phyloP scores from a whole-genome alignment of 305 asterid species.

The Solanum aculeatissimum region DNA sequence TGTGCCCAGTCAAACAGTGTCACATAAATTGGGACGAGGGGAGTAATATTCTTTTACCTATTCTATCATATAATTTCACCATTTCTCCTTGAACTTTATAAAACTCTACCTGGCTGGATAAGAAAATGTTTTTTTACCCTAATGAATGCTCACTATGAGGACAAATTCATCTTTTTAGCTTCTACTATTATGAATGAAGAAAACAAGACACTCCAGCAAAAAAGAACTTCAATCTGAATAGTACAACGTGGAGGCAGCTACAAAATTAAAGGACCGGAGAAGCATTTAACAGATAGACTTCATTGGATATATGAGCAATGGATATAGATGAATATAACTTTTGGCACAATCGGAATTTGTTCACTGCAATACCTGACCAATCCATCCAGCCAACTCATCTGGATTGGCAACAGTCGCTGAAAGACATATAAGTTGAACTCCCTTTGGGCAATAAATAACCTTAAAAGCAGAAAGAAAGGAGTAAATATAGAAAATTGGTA shows the following conservation, averaged over 20 bases:
- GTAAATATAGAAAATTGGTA: constrained; percentile 18
- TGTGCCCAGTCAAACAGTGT: too few relatives aligned
- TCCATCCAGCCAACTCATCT: constrained; percentile 99
- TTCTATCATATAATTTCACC: background rate
- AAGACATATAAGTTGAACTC: constrained; percentile 92
- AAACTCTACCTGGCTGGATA: background rate
- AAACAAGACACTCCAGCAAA: background rate
- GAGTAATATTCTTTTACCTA: background rate
- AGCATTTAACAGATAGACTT: background rate
- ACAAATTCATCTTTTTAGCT: background rate
- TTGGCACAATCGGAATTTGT: background rate
- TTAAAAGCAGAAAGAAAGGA: constrained; percentile 12
- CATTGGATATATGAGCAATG: background rate
- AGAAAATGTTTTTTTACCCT: background rate
- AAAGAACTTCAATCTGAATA: background rate
- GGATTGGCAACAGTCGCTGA: constrained; percentile 99
- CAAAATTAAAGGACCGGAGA: background rate
- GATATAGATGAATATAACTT: background rate
- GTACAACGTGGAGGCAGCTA: background rate
- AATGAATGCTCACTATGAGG: background rate
- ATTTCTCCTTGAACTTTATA: background rate
- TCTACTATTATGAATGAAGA: background rate
- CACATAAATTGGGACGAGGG: too few relatives aligned
- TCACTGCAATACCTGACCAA: constrained; percentile 72
- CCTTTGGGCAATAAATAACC: constrained; percentile 98